Evolutionary conservation across 176 grass and related monocot genomes (phyloP), one percentile per base, ranked within the genome.

Genomic region (Phragmites australis): DNA sequence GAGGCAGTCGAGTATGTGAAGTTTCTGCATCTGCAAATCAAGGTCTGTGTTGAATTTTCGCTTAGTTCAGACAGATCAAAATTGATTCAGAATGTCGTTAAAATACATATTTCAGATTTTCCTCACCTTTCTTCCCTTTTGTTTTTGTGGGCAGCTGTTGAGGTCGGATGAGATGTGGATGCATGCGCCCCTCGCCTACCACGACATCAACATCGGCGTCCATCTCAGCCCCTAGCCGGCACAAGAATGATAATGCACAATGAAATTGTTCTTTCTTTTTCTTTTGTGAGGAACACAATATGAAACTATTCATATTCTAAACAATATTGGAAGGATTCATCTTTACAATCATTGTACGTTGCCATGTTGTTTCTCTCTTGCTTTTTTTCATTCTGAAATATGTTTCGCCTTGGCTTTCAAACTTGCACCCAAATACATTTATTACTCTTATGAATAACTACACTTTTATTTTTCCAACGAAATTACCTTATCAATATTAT

Each of bases 1-100:
- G 87, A 89, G 80, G 81, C 87, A 82, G 82, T 87, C 42, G 76
- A 87, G 50, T 93, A 93, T 79, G 81, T 93, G 10, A 89, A 93
- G 62, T 90, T 93, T 68, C 60, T 89, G 70, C 91, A 93, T 66
- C 71, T 87, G 47, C 91, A 93, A 81, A 93, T 92, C 43, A 88
- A 92, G 86, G 90, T 92, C 9, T 29, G 21, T 26, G 44, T 19
- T 31, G 47, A 39, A 62, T 26, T 0, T 37, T 29, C 32, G 2
- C 14, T 68, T 41, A 7, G 3, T 27, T 25, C 7, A 55, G 6
- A 65, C 29, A 61, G 9, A 50, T 64, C 6, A 14, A 47, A 61
- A 34, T 40, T 49, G 39, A 17, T 12, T 15, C 12, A 17, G 5
- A 30, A 57, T 53, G 12, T 47, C 32, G 3, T 9, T 10, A 40